phyloP scores from a whole-genome alignment of 2,329 filamentous ascomycete genomes.

The Penicillium sp. region DNA sequence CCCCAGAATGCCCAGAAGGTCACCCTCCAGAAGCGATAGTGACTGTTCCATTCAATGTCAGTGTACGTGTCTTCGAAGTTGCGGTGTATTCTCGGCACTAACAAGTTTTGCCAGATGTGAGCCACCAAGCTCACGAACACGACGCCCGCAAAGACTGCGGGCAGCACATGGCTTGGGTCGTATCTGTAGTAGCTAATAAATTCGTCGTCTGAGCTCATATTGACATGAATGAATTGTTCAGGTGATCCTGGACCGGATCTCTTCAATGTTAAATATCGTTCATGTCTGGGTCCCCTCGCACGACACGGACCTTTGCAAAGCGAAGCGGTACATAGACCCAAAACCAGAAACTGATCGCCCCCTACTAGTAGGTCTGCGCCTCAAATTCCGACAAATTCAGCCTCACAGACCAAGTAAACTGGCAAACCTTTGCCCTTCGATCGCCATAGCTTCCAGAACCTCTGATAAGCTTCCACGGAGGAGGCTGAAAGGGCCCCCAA shows the following conservation, averaged over 20 bases:
- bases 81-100: slow-evolving; percentile 4
- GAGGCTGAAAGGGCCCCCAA: not conserved
- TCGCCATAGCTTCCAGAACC: not conserved
- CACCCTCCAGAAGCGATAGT: slow-evolving; percentile 37
- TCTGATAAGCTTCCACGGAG: not conserved
- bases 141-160: slow-evolving; percentile 35
- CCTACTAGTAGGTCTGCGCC: not conserved
- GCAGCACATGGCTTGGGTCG: slow-evolving; percentile 35
- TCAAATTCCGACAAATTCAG: not conserved
- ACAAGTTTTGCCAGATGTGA: slow-evolving; percentile 40
- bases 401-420: not conserved
- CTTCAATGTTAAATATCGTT: slow-evolving; percentile 8
- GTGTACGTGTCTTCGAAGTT: not conserved
- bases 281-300: no score
- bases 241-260: not conserved
- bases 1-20: slow-evolving; percentile 42
- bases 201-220: slow-evolving; percentile 4
- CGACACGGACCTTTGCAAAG: not conserved
- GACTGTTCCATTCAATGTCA: slow-evolving; percentile 14
- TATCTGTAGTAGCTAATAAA: slow-evolving; percentile 29
- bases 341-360: slow-evolving; percentile 2
- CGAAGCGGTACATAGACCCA: slow-evolving; percentile 9
- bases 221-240: no score
- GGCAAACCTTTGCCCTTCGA: not conserved
- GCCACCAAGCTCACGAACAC: slow-evolving; percentile 33